Conservation (phyloP, 164 flowering plant genomes). For the Aristolochia contorta region DNA sequence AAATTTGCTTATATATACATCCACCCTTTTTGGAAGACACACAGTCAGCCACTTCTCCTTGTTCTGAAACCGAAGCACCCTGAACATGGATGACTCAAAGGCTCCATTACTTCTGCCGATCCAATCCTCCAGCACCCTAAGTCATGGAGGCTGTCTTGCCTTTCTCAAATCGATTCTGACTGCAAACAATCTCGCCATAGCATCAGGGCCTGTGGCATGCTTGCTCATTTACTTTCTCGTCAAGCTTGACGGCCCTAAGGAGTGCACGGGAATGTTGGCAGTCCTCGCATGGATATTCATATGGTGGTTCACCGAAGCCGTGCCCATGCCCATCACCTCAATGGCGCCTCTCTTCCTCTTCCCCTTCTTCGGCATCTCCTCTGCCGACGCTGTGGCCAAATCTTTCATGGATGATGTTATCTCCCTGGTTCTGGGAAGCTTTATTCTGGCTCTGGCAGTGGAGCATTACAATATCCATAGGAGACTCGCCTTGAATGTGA, state of each 20-base stretch:
- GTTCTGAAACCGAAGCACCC: no score
- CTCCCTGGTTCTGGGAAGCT: conserved; percentile 78
- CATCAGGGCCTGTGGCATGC: conserved; percentile 58
- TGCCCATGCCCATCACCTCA: conserved; percentile 89
- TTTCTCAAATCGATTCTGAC: conserved; percentile 30
- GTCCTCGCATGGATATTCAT: conserved; percentile 71
- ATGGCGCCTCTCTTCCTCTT: conserved; percentile 87
- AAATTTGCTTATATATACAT: no score
- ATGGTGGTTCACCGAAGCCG: conserved; percentile 96
- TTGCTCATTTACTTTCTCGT: conserved; percentile 33
- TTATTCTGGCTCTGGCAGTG: conserved; percentile 88
- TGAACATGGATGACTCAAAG: conserved; percentile 25
- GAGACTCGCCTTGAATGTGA: conserved; percentile 75
- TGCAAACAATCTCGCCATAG: conserved; percentile 34
- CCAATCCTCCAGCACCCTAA: conserved; percentile 14
- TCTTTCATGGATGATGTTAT: conserved; percentile 86
- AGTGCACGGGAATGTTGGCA: conserved; percentile 56
- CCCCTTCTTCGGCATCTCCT: conserved; percentile 71
- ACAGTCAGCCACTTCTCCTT: no score
- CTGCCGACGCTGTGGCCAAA: conserved; percentile 67
- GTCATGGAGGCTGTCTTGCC: conserved; percentile 18
- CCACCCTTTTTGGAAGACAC: no score
- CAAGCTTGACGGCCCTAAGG: conserved; percentile 23
- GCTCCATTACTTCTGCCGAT: conserved; percentile 44
- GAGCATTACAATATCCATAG: conserved; percentile 82